Base-by-base conservation (phyloP, 140 eudicot species). In the Ambrosia hybrid region DNA sequence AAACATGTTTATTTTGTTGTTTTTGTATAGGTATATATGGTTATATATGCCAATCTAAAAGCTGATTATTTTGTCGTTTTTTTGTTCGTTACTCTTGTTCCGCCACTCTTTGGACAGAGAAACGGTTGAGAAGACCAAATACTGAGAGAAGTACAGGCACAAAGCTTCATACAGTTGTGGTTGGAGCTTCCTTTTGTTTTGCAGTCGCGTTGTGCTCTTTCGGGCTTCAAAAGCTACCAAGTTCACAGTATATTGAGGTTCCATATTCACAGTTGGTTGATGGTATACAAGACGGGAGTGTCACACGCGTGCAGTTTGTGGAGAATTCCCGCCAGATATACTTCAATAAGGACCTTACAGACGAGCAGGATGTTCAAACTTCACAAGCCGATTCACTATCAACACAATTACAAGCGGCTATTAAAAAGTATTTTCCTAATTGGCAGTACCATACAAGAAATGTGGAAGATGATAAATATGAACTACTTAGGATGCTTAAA, bases 381-480 rank as follows among this genome's bases (percentile, higher is more conserved):
- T 12, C 85, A 26, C 5, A 71, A 65, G 46, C 81, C 1, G 64
- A 71, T 48, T 76, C 57, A 14, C 34, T 70, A 74, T 58, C 76
- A 73, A 13, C 34, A 52, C 15, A 38, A 9, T 53, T 67, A 21
- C 55, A 65, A 3, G 65, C 6, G 59, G 17, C 61, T 72, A 39
- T 67, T 34, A 67, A 71, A 51, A 43, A 17, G 16, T 26, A 16
- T 6, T 64, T 56, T 16, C 75, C 85, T 0, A 53, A 70, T 58
- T 81, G 85, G 85, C 72, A 76, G 41, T 76, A 76, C 59, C 70
- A 45, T 39, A 81, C 85, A 38, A 65, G 78, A 57, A 76, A 81
- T 53, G 75, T 81, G 13, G 85, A 76, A 70, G 85, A 81, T 71
- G 78, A 81, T 46, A 81, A 58, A 66, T 76, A 71, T 36, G 85